phyloP scores from a whole-genome alignment of 257 asterid genomes.

The Cinchona pubescens region DNA sequence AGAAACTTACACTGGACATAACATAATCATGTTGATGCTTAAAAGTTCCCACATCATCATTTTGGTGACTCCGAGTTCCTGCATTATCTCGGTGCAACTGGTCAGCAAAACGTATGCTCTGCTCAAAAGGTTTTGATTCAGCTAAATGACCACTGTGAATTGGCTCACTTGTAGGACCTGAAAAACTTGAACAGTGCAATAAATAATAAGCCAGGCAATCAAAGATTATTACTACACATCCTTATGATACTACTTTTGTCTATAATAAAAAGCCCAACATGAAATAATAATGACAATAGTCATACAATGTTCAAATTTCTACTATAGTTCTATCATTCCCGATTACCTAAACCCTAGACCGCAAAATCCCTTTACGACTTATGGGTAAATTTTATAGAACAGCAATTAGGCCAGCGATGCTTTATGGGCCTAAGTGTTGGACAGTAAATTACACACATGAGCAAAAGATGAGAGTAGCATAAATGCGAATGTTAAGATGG shows the following conservation, averaged over 20 bases:
- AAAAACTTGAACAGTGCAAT: conserved; percentile 69
- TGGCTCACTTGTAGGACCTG: conserved; percentile 79
- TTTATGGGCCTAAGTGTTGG: too few relatives aligned
- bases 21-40: conserved; percentile 44
- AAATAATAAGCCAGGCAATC: conserved; percentile 51
- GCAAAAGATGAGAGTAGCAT: too few relatives aligned
- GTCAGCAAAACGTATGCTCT: conserved; percentile 32
- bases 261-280: background rate
- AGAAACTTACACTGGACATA: conserved; percentile 41
- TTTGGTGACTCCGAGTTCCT: background rate
- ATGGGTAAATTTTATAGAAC: too few relatives aligned
- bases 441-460: too few relatives aligned
- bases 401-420: too few relatives aligned
- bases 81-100: conserved; percentile 33
- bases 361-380: too few relatives aligned
- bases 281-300: background rate
- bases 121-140: conserved; percentile 50
- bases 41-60: conserved; percentile 33
- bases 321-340: too few relatives aligned
- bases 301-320: too few relatives aligned
- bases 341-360: too few relatives aligned
- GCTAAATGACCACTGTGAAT: conserved; percentile 37
- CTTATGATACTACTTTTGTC: background rate
- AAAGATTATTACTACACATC: background rate
- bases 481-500: too few relatives aligned